Evolutionary conservation across 306 rosid species (phyloP), one percentile per base, ranked within the genome.

Genomic region (Lathyrus tuberosus): DNA sequence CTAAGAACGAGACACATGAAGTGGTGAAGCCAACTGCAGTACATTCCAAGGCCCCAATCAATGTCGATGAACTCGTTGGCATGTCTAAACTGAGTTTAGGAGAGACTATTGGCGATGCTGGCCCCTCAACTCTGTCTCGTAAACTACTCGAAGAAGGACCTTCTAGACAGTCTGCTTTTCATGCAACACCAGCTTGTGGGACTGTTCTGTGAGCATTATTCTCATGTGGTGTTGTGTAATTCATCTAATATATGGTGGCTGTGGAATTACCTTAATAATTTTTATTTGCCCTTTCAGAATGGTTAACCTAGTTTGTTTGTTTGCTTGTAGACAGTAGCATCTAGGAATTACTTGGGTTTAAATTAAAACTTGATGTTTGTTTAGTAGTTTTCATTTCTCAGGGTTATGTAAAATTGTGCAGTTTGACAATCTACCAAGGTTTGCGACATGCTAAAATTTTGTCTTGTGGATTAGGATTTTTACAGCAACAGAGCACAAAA

Each of bases 61-160:
- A 94, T 68, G 95, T 94, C 12, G 95, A 91, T 72, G 99, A 89
- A 84, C 87, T 94, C 11, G 92, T 94, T 52, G 97, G 97, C 70
- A 89, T 94, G 94, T 94, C 99, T 10, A 88, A 91, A 71, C 91
- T 94, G 80, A 94, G 96, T 73, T 70, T 94, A 70, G 97, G 95
- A 59, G 99, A 91, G 43, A 69, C 97, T 14, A 81, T 83, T 20
- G 96, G 86, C 24, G 79, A 88, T 68, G 70, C 86, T 13, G 91
- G 86, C 10, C 83, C 99, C 13, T 91, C 99, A 11, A 62, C 95
- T 3, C 84, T 94, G 65, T 87, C 97, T 5, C 85, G 78, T 7
- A 88, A 94, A 56, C 88, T 94, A 54, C 77, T 70, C 12, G 87
- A 94, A 70, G 97, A 94, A 70, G 97, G 99, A 15, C 92, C 99